These are phyloP conservation scores for Vigna trinervia DNA, from an alignment of 306 rosid species.

Conservation along the genomic window DNA sequence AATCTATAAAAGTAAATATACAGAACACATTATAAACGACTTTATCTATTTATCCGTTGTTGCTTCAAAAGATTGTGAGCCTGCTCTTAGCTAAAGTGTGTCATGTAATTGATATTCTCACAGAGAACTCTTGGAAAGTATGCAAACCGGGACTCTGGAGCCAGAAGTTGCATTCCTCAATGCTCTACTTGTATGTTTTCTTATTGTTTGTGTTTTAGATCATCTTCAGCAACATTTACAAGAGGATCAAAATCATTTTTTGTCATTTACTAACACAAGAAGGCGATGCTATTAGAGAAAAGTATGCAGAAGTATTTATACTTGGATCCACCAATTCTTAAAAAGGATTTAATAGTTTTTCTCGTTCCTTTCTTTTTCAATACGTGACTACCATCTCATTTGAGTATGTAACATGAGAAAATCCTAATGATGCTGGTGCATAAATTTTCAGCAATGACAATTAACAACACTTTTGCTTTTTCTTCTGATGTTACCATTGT, in stretches of 20 bases:
- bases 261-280: not conserved
- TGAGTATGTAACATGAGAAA: slow-evolving; percentile 7
- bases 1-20: slow-evolving; percentile 23
- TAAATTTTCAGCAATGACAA: slow-evolving; percentile 15
- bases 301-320: slow-evolving; percentile 3
- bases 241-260: slow-evolving; percentile 14
- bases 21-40: not conserved
- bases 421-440: slow-evolving; percentile 21
- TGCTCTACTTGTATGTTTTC: slow-evolving; percentile 70
- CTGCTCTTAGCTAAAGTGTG: slow-evolving; percentile 27
- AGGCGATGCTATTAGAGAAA: slow-evolving; percentile 28
- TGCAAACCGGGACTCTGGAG: slow-evolving; percentile 86
- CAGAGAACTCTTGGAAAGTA: slow-evolving; percentile 83
- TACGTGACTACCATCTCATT: not conserved
- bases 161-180: slow-evolving; percentile 89
- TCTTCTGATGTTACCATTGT: slow-evolving; percentile 39
- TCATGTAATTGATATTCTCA: slow-evolving; percentile 43
- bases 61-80: slow-evolving; percentile 21
- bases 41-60: not conserved
- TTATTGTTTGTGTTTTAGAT: slow-evolving; percentile 21
- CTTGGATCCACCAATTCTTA: not conserved
- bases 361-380: slow-evolving; percentile 10
- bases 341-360: slow-evolving; percentile 9
- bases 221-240: slow-evolving; percentile 32
- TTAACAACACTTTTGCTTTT: not conserved